Evolutionary conservation across 176 grass and related monocot species (phyloP), one percentile per base, ranked within the genome.

Genomic region (Cenchrus fungigraminus): DNA sequence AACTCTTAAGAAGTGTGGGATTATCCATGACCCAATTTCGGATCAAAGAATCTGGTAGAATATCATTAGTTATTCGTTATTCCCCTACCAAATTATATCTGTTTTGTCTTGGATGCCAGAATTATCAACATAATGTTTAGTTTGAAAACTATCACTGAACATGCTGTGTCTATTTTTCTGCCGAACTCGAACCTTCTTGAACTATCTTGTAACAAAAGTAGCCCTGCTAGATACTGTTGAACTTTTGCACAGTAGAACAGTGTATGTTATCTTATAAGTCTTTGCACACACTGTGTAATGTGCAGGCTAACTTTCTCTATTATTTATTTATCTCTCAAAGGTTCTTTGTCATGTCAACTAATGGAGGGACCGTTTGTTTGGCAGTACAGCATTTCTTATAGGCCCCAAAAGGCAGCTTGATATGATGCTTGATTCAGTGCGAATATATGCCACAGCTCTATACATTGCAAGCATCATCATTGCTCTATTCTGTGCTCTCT

Each of bases 371-470:
- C 45, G 64, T 95, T 90, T 87, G 85, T 86, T 86, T 94, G 93
- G 82, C 97, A 99, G 97, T 91, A 99, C 97, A 89, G 97, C 93
- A 81, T 99, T 99, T 94, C 90, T 99, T 71, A 99, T 99, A 71
- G 97, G 97, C 31, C 97, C 97, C 29, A 99, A 94, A 86, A 88
- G 90, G 68, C 97, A 99, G 81, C 77, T 99, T 55, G 93, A 95
- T 68, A 96, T 99, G 97, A 99, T 99, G 97, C 91, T 99, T 96
- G 97, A 99, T 99, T 92, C 97, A 42, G 91, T 92, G 54, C 90
- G 97, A 22, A 96, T 99, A 89, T 99, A 99, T 84, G 91, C 97
- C n/a, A 99, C 97, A 82, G 94, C 97, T 22, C 68, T 92, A 82
- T 99, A 92, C 82, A 99, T 92, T 89, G 93, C 97, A 72, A 99